Percentiles rank a stretch among this genome's conserved stretches.
phyloP scores from a whole-genome alignment of 73 alveolate species.

The Paramecium primaurelia region DNA sequence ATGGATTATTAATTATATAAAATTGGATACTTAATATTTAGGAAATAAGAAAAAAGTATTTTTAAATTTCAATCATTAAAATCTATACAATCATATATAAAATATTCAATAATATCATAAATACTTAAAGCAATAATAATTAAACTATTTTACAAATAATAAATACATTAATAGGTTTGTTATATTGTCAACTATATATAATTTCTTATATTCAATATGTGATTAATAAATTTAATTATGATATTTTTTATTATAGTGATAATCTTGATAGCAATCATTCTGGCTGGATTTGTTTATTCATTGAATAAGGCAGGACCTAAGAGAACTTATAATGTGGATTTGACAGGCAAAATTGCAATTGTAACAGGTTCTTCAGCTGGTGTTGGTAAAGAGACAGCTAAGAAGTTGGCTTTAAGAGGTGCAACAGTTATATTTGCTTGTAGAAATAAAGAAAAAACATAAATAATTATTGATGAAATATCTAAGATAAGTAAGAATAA shows the following conservation, averaged over 20 bases:
- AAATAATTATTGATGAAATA: background rate
- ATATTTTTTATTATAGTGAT: background rate
- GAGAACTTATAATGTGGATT: background rate
- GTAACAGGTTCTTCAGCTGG: conserved; percentile 59
- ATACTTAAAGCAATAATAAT: too few relatives aligned
- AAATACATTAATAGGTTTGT: too few relatives aligned
- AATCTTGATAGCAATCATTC: background rate
- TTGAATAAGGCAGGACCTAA: conserved; percentile 33
- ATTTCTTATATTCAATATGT: background rate
- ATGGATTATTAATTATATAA: too few relatives aligned
- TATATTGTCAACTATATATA: too few relatives aligned
- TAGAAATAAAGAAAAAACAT: background rate
- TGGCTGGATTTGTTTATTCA: background rate
- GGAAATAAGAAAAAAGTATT: too few relatives aligned
- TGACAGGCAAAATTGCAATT: background rate
- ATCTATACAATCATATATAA: too few relatives aligned
- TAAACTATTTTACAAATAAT: too few relatives aligned
- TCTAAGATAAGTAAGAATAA: background rate
- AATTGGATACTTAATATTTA: too few relatives aligned
- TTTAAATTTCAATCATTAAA: background rate
- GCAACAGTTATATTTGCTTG: conserved; percentile 24
- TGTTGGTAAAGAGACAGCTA: conserved; percentile 31
- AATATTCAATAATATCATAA: background rate
- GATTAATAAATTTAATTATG: background rate
- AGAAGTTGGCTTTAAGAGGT: background rate